A percentile compares a stretch with the other conserved stretches of the same genome.
phyloP scores from a whole-genome alignment of 345 rosid genomes.

The Moringa oleifera region DNA sequence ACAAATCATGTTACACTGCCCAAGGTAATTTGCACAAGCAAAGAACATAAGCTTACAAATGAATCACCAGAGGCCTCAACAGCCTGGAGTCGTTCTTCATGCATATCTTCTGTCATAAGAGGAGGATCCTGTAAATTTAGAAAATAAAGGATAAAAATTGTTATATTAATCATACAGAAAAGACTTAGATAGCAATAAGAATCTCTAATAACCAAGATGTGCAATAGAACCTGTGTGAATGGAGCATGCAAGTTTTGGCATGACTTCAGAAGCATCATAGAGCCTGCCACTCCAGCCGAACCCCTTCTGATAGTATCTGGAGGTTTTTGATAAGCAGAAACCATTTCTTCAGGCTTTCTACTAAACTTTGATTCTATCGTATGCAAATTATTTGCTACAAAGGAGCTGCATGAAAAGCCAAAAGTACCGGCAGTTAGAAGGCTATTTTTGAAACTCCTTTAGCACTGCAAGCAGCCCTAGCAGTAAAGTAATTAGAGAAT shows the following conservation, averaged over 20 bases:
- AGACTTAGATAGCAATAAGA: not conserved
- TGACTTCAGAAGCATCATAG: slow-evolving; percentile 85
- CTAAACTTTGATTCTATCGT: slow-evolving; percentile 12
- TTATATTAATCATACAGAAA: slow-evolving; percentile 1
- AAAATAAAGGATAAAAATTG: slow-evolving; percentile 3
- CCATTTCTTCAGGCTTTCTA: slow-evolving; percentile 27
- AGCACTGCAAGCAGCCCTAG: not conserved
- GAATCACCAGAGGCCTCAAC: slow-evolving; percentile 84
- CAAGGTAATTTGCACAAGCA: slow-evolving; percentile 9
- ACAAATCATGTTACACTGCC: slow-evolving; percentile 4
- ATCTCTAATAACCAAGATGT: slow-evolving; percentile 10
- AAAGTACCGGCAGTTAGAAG: not conserved
- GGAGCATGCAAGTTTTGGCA: slow-evolving; percentile 84
- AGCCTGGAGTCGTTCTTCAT: slow-evolving; percentile 92
- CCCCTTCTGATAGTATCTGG: slow-evolving; percentile 57
- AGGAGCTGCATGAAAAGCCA: slow-evolving; percentile 25
- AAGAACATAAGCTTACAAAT: slow-evolving; percentile 51
- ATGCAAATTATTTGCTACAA: slow-evolving; percentile 20
- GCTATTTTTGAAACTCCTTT: not conserved
- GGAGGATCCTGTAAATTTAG: slow-evolving; percentile 61
- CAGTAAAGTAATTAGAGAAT: not conserved
- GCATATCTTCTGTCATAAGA: slow-evolving; percentile 99
- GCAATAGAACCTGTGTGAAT: slow-evolving; percentile 69
- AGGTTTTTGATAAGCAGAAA: slow-evolving; percentile 32
- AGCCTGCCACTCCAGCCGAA: slow-evolving; percentile 78